phyloP scores from a whole-genome alignment of 2,329 filamentous ascomycete genomes.

The Fusarium cicatricum region DNA sequence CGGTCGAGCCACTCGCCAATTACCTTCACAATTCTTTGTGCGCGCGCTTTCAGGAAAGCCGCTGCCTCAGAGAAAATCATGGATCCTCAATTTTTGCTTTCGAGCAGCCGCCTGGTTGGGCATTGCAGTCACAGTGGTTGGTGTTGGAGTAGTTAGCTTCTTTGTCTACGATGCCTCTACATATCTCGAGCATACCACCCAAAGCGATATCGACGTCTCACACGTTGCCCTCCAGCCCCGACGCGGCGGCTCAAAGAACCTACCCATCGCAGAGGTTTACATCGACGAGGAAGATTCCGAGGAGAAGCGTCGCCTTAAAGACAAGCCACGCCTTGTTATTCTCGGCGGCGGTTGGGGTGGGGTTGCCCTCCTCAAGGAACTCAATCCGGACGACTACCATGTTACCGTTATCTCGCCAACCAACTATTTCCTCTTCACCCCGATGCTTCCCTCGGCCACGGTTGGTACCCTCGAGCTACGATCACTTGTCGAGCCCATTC shows the following conservation, averaged over 20 bases:
- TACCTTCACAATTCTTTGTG: conserved; percentile 39
- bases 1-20: conserved; percentile 12
- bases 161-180: conserved; percentile 95
- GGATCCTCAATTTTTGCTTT: conserved; percentile 67
- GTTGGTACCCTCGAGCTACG: conserved; percentile 93
- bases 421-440: conserved; percentile 98
- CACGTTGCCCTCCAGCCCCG: conserved; percentile 82
- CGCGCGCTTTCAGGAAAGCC: conserved; percentile 62
- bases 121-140: conserved; percentile 75
- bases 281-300: conserved; percentile 88
- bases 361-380: conserved; percentile 87
- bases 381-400: conserved; percentile 92
- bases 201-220: conserved; percentile 82
- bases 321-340: conserved; percentile 93
- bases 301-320: conserved; percentile 73
- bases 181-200: conserved; percentile 75
- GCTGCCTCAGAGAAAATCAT: conserved; percentile 58
- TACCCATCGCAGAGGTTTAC: conserved; percentile 87
- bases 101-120: conserved; percentile 70
- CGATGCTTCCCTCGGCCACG: conserved; percentile 96
- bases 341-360: conserved; percentile 95
- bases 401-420: conserved; percentile 93
- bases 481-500: conserved; percentile 91
- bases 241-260: conserved; percentile 89
- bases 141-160: conserved; percentile 78